Evolutionary conservation across 768 basidiomycete species (phyloP).

Genomic region (Boletus speciosus): DNA sequence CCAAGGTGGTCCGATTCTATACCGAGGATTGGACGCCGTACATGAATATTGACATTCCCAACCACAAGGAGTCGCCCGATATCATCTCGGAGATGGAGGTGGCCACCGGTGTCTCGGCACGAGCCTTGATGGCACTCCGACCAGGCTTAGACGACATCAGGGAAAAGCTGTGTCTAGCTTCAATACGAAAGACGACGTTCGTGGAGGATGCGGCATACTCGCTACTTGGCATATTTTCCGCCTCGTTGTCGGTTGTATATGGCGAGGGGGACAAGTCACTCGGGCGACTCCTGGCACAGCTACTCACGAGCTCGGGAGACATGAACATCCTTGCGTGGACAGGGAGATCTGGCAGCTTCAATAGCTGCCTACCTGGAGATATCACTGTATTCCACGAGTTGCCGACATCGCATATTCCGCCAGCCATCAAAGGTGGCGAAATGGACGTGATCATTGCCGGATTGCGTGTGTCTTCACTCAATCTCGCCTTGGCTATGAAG

Average conservation of each 20-base stretch:
- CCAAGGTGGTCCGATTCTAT: constrained; percentile 11
- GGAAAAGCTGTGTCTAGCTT: constrained; percentile 7
- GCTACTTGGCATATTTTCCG: constrained; percentile 10
- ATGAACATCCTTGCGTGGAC: constrained; percentile 8
- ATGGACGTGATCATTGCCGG: neutral
- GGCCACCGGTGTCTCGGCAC: neutral
- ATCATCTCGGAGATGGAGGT: constrained; percentile 10
- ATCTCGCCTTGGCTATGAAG: neutral
- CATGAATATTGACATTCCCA: neutral
- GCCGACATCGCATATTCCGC: neutral
- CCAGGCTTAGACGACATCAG: constrained; percentile 3
- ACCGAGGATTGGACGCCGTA: neutral
- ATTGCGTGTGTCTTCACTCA: neutral
- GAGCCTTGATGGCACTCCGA: neutral
- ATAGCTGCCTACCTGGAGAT: constrained; percentile 2
- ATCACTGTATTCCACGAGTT: neutral
- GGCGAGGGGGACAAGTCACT: constrained; percentile 11
- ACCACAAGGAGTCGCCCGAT: constrained; percentile 5
- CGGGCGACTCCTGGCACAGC: constrained; percentile 4
- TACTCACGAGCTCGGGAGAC: constrained; percentile 6
- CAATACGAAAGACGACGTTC: constrained; percentile 1
- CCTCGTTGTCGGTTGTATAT: constrained; percentile 5
- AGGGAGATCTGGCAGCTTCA: neutral
- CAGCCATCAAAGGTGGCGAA: neutral
- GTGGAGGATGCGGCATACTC: constrained; percentile 14